Evolutionary conservation across 129 eudicot species (phyloP).

Genomic region (Heracleum sosnowskyi): DNA sequence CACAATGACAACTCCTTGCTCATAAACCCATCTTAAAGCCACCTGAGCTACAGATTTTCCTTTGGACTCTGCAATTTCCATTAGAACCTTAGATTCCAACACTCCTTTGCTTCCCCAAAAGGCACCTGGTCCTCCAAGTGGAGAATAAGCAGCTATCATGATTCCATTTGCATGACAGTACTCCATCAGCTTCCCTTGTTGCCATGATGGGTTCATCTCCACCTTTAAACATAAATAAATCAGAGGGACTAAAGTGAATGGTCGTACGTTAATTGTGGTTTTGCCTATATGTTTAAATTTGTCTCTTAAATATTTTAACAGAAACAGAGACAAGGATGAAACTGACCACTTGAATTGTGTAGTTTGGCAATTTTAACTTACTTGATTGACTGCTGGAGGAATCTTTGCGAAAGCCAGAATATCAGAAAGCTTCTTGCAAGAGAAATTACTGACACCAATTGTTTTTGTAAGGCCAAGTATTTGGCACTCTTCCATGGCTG

Average conservation of each 20-base stretch:
- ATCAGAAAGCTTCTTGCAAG: background rate
- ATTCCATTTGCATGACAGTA: background rate
- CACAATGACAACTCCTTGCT: background rate
- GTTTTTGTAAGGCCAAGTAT: background rate
- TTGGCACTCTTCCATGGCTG: background rate
- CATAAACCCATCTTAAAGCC: constrained; percentile 1
- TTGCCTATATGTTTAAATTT: too few relatives aligned
- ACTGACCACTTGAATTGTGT: background rate
- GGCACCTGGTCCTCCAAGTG: constrained; percentile 1
- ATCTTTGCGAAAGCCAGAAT: background rate
- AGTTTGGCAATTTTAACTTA: background rate
- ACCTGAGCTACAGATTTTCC: background rate
- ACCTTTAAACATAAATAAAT: background rate
- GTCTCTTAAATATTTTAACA: background rate
- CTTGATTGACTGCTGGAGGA: constrained; percentile 2
- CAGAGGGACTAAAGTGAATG: background rate
- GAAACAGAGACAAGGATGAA: background rate
- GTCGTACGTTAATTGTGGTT: too few relatives aligned
- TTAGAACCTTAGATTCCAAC: background rate
- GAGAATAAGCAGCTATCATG: background rate
- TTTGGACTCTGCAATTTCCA: background rate
- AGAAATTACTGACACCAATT: background rate
- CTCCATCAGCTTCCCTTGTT: background rate
- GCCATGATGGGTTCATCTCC: background rate
- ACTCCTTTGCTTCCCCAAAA: background rate